Conservation (phyloP, 176 grass and related monocot genomes). For the Canna indica region DNA sequence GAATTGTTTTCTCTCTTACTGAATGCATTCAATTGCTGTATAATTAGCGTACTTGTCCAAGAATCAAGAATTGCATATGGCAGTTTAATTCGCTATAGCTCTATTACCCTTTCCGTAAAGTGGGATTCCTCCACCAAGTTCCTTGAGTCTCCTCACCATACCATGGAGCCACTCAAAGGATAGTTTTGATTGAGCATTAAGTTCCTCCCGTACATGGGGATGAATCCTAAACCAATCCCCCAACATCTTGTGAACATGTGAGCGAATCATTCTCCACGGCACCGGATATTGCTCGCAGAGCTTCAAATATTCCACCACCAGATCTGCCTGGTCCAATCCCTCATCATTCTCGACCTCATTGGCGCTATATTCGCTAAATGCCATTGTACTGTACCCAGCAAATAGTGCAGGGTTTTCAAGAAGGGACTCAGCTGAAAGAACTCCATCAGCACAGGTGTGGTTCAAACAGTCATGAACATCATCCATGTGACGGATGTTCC, state of each 20-base stretch:
- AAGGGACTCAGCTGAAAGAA: conserved; percentile 88
- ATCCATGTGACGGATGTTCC: conserved; percentile 77
- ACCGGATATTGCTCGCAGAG: conserved; percentile 86
- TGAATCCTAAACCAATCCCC: conserved; percentile 80
- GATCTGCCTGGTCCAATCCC: conserved; percentile 60
- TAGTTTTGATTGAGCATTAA: conserved; percentile 68
- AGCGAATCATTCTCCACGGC: conserved; percentile 91
- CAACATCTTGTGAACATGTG: conserved; percentile 93
- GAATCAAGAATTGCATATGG: conserved; percentile 26
- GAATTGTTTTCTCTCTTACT: background rate
- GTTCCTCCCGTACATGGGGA: conserved; percentile 74
- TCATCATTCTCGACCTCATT: conserved; percentile 19
- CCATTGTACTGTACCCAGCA: conserved; percentile 58
- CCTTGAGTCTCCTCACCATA: conserved; percentile 78
- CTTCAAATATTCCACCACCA: conserved; percentile 73
- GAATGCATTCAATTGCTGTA: background rate
- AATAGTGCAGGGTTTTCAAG: conserved; percentile 92
- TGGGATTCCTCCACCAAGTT: conserved; percentile 44
- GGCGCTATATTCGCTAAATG: conserved; percentile 51
- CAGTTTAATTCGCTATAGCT: conserved; percentile 2
- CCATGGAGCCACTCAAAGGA: conserved; percentile 75
- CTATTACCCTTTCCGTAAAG: conserved; percentile 36
- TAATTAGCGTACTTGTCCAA: background rate
- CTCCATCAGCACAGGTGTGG: conserved; percentile 74
- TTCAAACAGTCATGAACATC: conserved; percentile 73